Percentiles rank a stretch among this genome's conserved stretches.
Evolutionary conservation across 202 grass and related monocot species (phyloP).

Genomic region (Dendrocalamus latiflorus): DNA sequence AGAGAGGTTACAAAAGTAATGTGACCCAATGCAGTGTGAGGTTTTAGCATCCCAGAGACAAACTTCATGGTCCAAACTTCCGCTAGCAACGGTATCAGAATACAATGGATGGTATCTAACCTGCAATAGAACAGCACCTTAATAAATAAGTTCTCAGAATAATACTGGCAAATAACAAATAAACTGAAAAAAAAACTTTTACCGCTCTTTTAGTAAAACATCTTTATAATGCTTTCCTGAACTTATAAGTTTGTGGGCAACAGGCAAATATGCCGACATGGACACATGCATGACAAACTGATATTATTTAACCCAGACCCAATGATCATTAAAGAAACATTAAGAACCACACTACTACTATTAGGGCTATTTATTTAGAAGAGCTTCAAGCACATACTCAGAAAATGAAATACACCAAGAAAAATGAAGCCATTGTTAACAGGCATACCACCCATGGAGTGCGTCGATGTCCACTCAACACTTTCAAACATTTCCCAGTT

Average conservation of each 20-base stretch:
- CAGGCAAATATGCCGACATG: not conserved
- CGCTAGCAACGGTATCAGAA: constrained; percentile 94
- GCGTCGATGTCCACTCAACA: constrained; percentile 85
- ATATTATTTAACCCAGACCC: not conserved
- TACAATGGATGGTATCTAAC: constrained; percentile 90
- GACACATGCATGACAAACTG: not conserved
- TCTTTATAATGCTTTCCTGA: not conserved
- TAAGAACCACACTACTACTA: not conserved
- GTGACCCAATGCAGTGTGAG: constrained; percentile 69
- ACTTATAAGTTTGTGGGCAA: constrained; percentile 1
- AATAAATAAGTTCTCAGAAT: not conserved
- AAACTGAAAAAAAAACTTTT: not conserved
- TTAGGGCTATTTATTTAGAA: not conserved
- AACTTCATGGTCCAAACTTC: constrained; percentile 98
- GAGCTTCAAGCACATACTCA: constrained; percentile 15
- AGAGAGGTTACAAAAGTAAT: constrained; percentile 77
- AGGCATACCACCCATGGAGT: constrained; percentile 99
- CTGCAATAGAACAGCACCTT: constrained; percentile 43
- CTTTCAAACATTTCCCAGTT: constrained; percentile 93
- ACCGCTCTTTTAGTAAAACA: not conserved
- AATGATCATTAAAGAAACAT: not conserved
- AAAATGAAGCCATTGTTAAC: constrained; percentile 9
- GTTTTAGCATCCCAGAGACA: constrained; percentile 93
- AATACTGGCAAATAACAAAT: not conserved
- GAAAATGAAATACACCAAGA: not conserved